Percentiles rank a stretch among this genome's conserved stretches.
phyloP scores from a whole-genome alignment of 2,329 filamentous ascomycete species.

The Penicillium griseofulvum region DNA sequence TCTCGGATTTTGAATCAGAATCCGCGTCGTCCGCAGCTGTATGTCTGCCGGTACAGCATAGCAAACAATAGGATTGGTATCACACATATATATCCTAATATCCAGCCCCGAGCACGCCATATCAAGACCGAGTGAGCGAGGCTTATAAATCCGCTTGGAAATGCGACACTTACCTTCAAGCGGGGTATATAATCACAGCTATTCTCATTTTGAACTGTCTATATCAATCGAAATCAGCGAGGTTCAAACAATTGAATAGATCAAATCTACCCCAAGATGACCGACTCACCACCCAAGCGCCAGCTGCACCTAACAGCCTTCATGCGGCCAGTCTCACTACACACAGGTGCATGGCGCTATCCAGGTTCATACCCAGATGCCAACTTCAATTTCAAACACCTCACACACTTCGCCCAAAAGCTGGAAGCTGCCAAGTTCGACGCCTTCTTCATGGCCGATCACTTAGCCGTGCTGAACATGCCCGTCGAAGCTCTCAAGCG shows the following conservation, averaged over 20 bases:
- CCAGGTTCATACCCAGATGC: conserved; percentile 55
- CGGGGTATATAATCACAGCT: background rate
- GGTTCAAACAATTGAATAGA: background rate
- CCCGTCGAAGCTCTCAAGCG: conserved; percentile 56
- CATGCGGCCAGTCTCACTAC: conserved; percentile 57
- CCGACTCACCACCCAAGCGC: conserved; percentile 12
- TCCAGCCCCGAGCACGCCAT: background rate
- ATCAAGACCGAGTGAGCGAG: background rate
- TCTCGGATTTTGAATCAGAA: too few species aligned
- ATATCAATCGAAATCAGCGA: background rate
- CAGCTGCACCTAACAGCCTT: conserved; percentile 57
- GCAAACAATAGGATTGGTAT: too few species aligned
- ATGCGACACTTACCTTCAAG: background rate
- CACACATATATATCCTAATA: too few species aligned
- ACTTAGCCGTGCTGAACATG: conserved; percentile 57
- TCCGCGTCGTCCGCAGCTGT: too few species aligned
- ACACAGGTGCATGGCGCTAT: conserved; percentile 58
- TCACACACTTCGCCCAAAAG: conserved; percentile 55
- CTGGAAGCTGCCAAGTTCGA: conserved; percentile 56
- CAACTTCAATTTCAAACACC: conserved; percentile 57
- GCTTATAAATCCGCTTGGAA: conserved; percentile 4
- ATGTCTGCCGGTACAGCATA: too few species aligned
- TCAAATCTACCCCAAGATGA: conserved; percentile 10
- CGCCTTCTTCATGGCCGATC: conserved; percentile 58
- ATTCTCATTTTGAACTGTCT: background rate